Base-by-base conservation (phyloP, 2,329 filamentous ascomycete species). In the Lachnellula subtilissima region DNA sequence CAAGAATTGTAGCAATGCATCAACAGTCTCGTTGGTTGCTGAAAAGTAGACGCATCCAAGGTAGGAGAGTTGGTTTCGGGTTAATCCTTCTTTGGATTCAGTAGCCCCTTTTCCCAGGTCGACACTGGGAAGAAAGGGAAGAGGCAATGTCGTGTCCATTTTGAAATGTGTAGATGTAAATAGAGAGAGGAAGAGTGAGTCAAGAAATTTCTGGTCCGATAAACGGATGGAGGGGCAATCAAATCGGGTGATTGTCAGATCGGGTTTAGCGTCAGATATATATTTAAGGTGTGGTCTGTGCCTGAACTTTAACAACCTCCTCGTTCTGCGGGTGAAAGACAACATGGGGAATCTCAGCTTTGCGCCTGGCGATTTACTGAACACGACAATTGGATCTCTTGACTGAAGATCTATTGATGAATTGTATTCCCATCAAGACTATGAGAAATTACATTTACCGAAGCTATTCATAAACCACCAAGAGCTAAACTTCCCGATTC, bases 61-160 rank as follows among this genome's bases (percentile, higher is more conserved):
- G 57, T 82, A 78, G 22, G 79, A 77, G 46, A 87, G 73, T 69
- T 87, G 81, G 52, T 79, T 78, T 56, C 73, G 75, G 36, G 70
- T 80, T 57, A 87, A 75, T 55, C 83, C 83, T 47, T 80, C 82
- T 48, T 80, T 75, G 50, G 73, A 71, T 42, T 77, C 74, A 54
- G 53, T 71, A 60, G 81, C 72, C 45, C 74, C 75, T 25, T 76
- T 75, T 1, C 77, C 76, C 50, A 80, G 74, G 60, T 78, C 74
- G 58, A 86, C 78, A 66, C 78, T 78, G 70, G 84, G 74, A 57
- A 87, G 74, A 67, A 87, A 86, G 23, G 84, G 84, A 52, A 87
- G 73, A 9, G 84, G 82, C 22, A 86, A 75, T 57, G 79, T 84
- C 32, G 83, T 83, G 71, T 87, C 84, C 84, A 87, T 87, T 59